A percentile compares a stretch with the other conserved stretches of the same genome.
Conservation (phyloP, 2,329 filamentous ascomycete species). For the Diplodia intermedia region DNA sequence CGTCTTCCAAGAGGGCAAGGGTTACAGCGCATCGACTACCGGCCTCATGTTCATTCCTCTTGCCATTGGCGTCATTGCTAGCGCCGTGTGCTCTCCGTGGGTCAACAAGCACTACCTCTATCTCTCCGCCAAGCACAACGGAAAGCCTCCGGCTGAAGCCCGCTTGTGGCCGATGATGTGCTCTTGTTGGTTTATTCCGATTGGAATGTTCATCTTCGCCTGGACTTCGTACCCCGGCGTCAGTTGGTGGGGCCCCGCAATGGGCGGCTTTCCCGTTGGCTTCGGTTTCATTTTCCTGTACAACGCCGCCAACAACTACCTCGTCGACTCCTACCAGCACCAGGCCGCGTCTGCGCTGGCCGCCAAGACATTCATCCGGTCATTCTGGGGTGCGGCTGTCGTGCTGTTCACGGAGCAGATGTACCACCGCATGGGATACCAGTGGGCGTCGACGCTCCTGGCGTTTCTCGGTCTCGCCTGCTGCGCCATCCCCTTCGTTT, state of each 20-base stretch:
- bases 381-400: constrained; percentile 78
- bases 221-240: constrained; percentile 71
- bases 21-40: constrained; percentile 74
- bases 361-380: constrained; percentile 80
- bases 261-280: constrained; percentile 71
- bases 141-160: constrained; percentile 76
- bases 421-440: constrained; percentile 68
- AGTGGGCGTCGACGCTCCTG: constrained; percentile 77
- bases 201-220: constrained; percentile 71
- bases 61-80: constrained; percentile 74
- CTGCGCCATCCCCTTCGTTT: constrained; percentile 82
- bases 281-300: constrained; percentile 87
- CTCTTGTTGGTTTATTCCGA: constrained; percentile 65
- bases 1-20: constrained; percentile 80
- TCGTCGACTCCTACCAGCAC: constrained; percentile 71
- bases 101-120: constrained; percentile 84
- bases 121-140: constrained; percentile 67
- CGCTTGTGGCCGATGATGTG: constrained; percentile 77
- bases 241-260: constrained; percentile 73
- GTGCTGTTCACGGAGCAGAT: constrained; percentile 85
- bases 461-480: constrained; percentile 78
- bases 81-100: constrained; percentile 70
- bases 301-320: constrained; percentile 65
- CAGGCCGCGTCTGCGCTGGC: constrained; percentile 83
- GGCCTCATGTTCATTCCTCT: constrained; percentile 89